These are phyloP conservation scores for Elaphomyces granulatus DNA, from an alignment of 495 filamentous ascomycete species.

Conservation along the genomic window DNA sequence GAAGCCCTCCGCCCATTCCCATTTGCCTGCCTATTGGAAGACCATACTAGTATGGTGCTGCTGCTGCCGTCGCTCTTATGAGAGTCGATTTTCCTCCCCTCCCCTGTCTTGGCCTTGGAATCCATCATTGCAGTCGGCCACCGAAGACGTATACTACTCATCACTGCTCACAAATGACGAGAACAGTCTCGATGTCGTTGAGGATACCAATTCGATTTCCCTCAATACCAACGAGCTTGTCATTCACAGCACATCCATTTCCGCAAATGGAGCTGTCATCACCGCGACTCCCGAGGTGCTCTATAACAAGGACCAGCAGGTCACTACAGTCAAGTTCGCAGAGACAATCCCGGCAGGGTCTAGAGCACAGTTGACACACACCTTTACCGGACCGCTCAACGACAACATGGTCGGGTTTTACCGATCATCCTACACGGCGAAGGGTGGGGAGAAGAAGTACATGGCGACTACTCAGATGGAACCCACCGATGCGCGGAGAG, in stretches of 20 bases:
- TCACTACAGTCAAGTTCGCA: conserved; percentile 44
- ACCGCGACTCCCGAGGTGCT: conserved; percentile 37
- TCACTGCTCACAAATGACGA: neutral
- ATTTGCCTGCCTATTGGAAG: no score
- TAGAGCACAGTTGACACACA: conserved; percentile 44
- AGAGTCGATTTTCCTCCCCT: no score
- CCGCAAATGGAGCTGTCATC: conserved; percentile 30
- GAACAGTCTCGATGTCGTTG: conserved; percentile 57
- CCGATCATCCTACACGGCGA: conserved; percentile 46
- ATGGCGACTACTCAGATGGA: conserved; percentile 56
- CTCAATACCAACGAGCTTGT: conserved; percentile 80
- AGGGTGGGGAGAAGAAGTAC: conserved; percentile 41
- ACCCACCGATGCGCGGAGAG: conserved; percentile 48
- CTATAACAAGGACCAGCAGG: conserved; percentile 44
- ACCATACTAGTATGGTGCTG: no score
- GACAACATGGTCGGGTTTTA: conserved; percentile 60
- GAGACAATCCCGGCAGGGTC: conserved; percentile 41
- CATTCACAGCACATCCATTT: conserved; percentile 60
- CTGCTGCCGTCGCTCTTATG: no score
- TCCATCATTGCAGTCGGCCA: neutral
- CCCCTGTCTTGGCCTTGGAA: no score
- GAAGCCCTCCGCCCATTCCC: neutral
- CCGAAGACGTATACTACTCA: neutral
- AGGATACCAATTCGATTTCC: conserved; percentile 73
- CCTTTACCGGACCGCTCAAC: conserved; percentile 47